Percentiles rank a stretch among this genome's conserved stretches.
Evolutionary conservation across 306 rosid species (phyloP).

Genomic region (Sophora flavescens): DNA sequence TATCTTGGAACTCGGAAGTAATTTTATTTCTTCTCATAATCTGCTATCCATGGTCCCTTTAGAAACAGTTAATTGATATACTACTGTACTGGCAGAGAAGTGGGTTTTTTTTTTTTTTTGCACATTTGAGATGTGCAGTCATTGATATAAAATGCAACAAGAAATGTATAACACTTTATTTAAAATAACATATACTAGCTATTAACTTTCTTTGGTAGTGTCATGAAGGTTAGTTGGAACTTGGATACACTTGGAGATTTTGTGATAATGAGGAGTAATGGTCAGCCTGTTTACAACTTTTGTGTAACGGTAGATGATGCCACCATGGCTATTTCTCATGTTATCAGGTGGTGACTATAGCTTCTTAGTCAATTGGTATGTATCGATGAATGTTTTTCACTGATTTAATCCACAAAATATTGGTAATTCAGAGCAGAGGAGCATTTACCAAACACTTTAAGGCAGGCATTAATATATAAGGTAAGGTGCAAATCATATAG

Average conservation of each 20-base stretch:
- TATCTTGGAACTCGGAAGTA: slow-evolving; percentile 21
- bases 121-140: not conserved
- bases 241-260: slow-evolving; percentile 98
- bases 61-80: not conserved
- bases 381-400: slow-evolving; percentile 25
- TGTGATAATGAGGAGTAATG: slow-evolving; percentile 98
- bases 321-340: slow-evolving; percentile 98
- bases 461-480: slow-evolving; percentile 91
- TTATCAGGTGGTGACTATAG: slow-evolving; percentile 71
- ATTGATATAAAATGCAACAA: slow-evolving; percentile 4
- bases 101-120: not conserved
- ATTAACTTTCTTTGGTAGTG: slow-evolving; percentile 75
- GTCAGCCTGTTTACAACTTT: slow-evolving; percentile 96
- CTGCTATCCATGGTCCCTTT: not conserved
- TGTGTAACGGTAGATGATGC: slow-evolving; percentile 99
- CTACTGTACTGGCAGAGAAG: not conserved
- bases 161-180: slow-evolving; percentile 6
- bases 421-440: slow-evolving; percentile 81
- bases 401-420: slow-evolving; percentile 20
- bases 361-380: slow-evolving; percentile 21
- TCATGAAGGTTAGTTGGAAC: slow-evolving; percentile 99
- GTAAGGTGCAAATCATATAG: slow-evolving; percentile 46
- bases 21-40: slow-evolving; percentile 24
- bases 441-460: slow-evolving; percentile 85
- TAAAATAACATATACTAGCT: slow-evolving; percentile 41